These are phyloP conservation scores for Daedalea quercina DNA, from an alignment of 768 basidiomycete genomes.

Conservation along the genomic window DNA sequence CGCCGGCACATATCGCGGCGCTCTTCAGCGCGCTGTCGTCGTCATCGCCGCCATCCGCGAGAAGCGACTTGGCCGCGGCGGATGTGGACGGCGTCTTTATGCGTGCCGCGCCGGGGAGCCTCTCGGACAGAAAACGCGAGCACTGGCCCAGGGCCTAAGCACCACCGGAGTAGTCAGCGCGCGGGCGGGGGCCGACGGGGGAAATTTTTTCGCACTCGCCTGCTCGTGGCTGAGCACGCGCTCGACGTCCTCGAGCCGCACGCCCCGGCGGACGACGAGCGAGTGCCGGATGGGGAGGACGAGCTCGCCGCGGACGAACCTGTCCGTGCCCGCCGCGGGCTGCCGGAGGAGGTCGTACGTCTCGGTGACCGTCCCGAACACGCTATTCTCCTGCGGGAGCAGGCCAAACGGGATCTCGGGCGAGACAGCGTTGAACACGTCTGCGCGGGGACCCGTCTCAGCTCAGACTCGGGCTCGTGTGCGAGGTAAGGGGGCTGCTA, in stretches of 20 bases:
- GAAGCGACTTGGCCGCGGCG: conserved; percentile 46
- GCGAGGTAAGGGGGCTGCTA: background rate
- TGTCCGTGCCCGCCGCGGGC: conserved; percentile 29
- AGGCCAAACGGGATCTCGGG: conserved; percentile 44
- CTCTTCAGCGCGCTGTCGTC: conserved; percentile 36
- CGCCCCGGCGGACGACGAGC: conserved; percentile 56
- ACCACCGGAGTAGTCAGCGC: background rate
- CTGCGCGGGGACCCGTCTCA: conserved; percentile 30
- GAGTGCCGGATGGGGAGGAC: conserved; percentile 61
- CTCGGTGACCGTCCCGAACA: conserved; percentile 66
- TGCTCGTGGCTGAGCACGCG: conserved; percentile 76
- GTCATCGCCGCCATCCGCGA: conserved; percentile 36
- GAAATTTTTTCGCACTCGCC: conserved; percentile 30
- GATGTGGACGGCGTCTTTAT: conserved; percentile 70
- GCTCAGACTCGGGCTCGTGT: background rate
- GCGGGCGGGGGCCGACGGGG: background rate
- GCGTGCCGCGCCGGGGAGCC: conserved; percentile 45
- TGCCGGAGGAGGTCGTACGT: conserved; percentile 60
- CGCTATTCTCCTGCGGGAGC: conserved; percentile 79
- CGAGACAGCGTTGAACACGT: conserved; percentile 50
- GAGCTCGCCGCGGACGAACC: conserved; percentile 55
- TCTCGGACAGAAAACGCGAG: conserved; percentile 44
- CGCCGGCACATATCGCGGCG: conserved; percentile 71
- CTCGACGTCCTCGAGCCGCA: conserved; percentile 46
- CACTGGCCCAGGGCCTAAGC: conserved; percentile 78